Evolutionary conservation across 768 basidiomycete genomes (phyloP).

Genomic region (Naganishia vaughanmartiniae): DNA sequence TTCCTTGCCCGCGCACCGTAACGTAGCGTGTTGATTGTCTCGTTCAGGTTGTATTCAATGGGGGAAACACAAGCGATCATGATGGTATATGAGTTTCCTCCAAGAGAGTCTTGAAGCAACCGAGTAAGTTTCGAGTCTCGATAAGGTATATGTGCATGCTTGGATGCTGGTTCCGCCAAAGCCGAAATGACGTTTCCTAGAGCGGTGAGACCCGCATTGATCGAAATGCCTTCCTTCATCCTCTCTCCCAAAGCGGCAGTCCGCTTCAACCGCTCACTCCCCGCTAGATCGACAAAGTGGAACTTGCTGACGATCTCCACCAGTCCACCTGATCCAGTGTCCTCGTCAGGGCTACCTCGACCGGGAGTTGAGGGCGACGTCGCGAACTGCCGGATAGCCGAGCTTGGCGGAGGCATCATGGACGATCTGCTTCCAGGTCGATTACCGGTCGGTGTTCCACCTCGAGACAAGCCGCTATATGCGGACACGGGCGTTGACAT

Average conservation of each 20-base stretch:
- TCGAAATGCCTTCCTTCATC: constrained; percentile 97
- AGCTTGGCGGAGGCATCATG: constrained; percentile 27
- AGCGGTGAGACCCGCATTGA: constrained; percentile 93
- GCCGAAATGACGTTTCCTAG: constrained; percentile 98
- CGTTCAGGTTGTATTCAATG: constrained; percentile 88
- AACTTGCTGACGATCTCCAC: constrained; percentile 89
- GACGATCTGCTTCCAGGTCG: constrained; percentile 37
- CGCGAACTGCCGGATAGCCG: constrained; percentile 17
- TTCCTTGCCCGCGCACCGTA: constrained; percentile 96
- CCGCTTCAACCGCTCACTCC: constrained; percentile 91
- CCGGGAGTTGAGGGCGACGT: constrained; percentile 11
- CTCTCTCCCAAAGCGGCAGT: constrained; percentile 94
- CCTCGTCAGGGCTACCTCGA: constrained; percentile 1
- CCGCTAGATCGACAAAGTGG: constrained; percentile 97
- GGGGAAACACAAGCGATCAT: constrained; percentile 99
- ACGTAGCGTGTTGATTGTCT: constrained; percentile 77
- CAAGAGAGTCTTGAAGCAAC: constrained; percentile 90
- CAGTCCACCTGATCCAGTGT: constrained; percentile 56
- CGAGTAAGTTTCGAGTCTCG: constrained; percentile 98
- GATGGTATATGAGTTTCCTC: constrained; percentile 94
- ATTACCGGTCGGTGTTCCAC: constrained; percentile 38
- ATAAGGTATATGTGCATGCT: constrained; percentile 89
- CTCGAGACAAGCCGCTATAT: constrained; percentile 27
- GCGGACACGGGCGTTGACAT: constrained; percentile 41
- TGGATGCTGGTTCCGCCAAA: constrained; percentile 86